Base-by-base conservation (phyloP, 352 stramenopile species). In the Pythium oligandrum region DNA sequence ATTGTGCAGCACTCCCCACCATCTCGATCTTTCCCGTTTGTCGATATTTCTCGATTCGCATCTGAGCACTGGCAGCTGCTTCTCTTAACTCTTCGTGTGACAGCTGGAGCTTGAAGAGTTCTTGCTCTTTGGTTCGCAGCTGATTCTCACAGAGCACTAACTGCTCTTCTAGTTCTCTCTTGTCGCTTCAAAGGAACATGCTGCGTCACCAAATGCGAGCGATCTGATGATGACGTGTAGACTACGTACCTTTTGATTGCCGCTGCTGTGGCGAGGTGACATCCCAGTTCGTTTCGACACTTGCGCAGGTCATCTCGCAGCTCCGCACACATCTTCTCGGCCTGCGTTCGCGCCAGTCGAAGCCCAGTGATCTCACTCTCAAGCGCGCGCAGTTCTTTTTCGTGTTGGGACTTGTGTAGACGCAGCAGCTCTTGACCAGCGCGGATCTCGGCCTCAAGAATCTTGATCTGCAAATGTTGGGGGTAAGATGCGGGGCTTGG, bases 381-480 rank as follows among this genome's bases (percentile, higher is more conserved):
- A 2, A 84, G 74, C 61, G 77, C 64, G 1, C 44, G 31, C 2
- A 71, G 48, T 26, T 88, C 77, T 57, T 75, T 78, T 33, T 81
- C 62, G 26, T 78, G 66, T 17, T 88, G 75, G 0, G 60, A 51
- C 44, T 80, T 83, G 43, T 84, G 74, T 6, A 88, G 44, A 0
- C 77, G 72, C 8, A 85, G 58, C 10, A 88, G 62, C 10, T 88
- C 77, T 51, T 86, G 70, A 0, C 77, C 74, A 3, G 77, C 77
- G 6, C 72, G 70, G 3, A 88, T 51, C 53, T 88, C 77, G 12
- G 78, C 71, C 48, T 88, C 68, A 3, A 88, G 65, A 35, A 88
- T 73, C 55, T 71, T 78, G 7, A 66, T 40, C 62, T 70, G n/a
- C 31, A 26, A 51, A 38, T 11, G 34, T 31, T 17, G 17, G 17